A percentile compares a stretch with the other conserved stretches of the same genome.
These are phyloP conservation scores for Stephanodiscus minutulus DNA, from an alignment of 108 stramenopile species.

Conservation along the genomic window DNA sequence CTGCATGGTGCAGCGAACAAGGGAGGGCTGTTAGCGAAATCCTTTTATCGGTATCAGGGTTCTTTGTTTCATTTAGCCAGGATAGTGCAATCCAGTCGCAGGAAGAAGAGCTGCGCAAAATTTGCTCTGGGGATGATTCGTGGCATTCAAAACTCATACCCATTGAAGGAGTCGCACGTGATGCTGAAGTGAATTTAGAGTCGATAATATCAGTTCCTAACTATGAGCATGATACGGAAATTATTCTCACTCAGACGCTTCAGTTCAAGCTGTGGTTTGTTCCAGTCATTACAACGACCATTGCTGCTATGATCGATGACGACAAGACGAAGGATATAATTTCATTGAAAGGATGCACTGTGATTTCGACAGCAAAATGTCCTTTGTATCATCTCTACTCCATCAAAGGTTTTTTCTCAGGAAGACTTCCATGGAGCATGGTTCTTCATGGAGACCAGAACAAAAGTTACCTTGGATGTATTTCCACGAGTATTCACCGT, in stretches of 20 bases:
- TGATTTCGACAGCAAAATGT: constrained; percentile 15
- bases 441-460: not conserved
- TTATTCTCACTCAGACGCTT: constrained; percentile 20
- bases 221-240: constrained; percentile 7
- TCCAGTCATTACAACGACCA: constrained; percentile 24
- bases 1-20: constrained; percentile 13
- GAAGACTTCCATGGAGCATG: constrained; percentile 17
- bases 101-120: constrained; percentile 7
- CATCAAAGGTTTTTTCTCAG: constrained; percentile 2
- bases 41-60: constrained; percentile 17
- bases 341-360: constrained; percentile 22
- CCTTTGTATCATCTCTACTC: constrained; percentile 35
- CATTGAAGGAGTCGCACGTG: constrained; percentile 2
- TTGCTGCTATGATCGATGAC: constrained; percentile 14
- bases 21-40: constrained; percentile 3
- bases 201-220: constrained; percentile 7
- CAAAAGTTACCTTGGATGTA: not conserved
- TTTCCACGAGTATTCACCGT: not conserved
- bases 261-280: constrained; percentile 24
- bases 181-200: constrained; percentile 18
- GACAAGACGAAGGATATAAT: not conserved
- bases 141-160: constrained; percentile 18
- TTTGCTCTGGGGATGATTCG: constrained; percentile 1
- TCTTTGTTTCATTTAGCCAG: constrained; percentile 16
- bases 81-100: not conserved